A percentile compares a stretch with the other conserved stretches of the same genome.
Evolutionary conservation across 2,329 filamentous ascomycete genomes (phyloP).

Genomic region (Microdochium trichocladiopsis): DNA sequence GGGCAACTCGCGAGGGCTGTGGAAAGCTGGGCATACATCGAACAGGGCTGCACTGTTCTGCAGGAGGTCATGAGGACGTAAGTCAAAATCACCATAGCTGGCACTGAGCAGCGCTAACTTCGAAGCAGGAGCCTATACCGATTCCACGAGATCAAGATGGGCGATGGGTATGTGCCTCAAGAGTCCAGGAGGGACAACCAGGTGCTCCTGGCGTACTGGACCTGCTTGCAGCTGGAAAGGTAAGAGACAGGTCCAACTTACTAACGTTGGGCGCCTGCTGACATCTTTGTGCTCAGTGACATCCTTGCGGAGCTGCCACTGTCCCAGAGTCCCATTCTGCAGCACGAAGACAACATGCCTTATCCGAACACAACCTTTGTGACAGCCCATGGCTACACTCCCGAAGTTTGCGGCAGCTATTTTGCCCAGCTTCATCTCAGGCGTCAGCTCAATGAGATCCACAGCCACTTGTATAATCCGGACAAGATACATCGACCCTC

Average conservation of each 20-base stretch:
- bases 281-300: constrained; percentile 51
- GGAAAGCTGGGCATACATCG: constrained; percentile 67
- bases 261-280: too few relatives aligned
- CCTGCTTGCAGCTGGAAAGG: constrained; percentile 88
- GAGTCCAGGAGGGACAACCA: constrained; percentile 48
- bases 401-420: constrained; percentile 51
- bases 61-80: constrained; percentile 72
- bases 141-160: constrained; percentile 30
- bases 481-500: constrained; percentile 6
- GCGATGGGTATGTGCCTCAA: neutral
- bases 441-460: constrained; percentile 58
- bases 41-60: constrained; percentile 47
- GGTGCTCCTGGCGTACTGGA: constrained; percentile 79
- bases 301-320: constrained; percentile 78
- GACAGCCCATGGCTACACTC: constrained; percentile 33
- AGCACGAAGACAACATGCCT: constrained; percentile 57
- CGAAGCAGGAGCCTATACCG: constrained; percentile 38
- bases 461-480: constrained; percentile 47
- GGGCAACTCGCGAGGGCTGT: constrained; percentile 81
- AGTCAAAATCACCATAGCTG: constrained; percentile 22
- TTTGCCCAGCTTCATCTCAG: constrained; percentile 56
- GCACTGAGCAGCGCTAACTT: constrained; percentile 3
- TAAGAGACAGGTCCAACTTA: too few relatives aligned
- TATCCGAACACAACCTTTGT: constrained; percentile 51
- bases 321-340: constrained; percentile 53